phyloP scores from a whole-genome alignment of 768 basidiomycete species.

The Leucocoprinus sp. region DNA sequence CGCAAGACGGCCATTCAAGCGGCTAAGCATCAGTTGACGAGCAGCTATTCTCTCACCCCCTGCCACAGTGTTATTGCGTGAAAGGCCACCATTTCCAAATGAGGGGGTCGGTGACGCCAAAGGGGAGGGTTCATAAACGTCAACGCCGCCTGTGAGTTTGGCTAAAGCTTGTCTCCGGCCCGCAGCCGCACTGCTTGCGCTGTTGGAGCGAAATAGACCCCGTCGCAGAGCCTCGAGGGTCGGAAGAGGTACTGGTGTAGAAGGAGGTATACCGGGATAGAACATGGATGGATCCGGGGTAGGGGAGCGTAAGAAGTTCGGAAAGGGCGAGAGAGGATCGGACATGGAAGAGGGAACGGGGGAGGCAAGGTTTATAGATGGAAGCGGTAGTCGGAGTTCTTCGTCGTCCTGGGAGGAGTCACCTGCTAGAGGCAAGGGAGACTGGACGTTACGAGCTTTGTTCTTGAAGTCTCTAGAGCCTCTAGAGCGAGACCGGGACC shows the following conservation, averaged over 20 bases:
- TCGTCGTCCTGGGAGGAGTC: slow-evolving; percentile 69
- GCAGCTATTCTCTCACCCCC: slow-evolving; percentile 74
- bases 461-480: slow-evolving; percentile 68
- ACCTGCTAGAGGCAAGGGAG: slow-evolving; percentile 35
- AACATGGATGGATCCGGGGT: slow-evolving; percentile 48
- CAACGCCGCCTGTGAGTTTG: slow-evolving; percentile 74
- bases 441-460: slow-evolving; percentile 43
- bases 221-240: slow-evolving; percentile 72
- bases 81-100: slow-evolving; percentile 32
- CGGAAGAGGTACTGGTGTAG: slow-evolving; percentile 56
- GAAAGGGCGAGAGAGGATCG: slow-evolving; percentile 33
- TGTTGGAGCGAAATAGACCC: slow-evolving; percentile 84
- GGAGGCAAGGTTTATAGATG: slow-evolving; percentile 31
- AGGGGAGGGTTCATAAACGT: slow-evolving; percentile 55
- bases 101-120: slow-evolving; percentile 44
- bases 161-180: slow-evolving; percentile 68
- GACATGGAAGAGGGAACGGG: slow-evolving; percentile 49
- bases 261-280: slow-evolving; percentile 59
- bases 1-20: slow-evolving; percentile 47
- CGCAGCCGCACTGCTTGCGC: slow-evolving; percentile 72
- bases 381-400: slow-evolving; percentile 30
- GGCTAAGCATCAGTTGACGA: slow-evolving; percentile 56
- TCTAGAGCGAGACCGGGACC: slow-evolving; percentile 74
- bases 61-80: slow-evolving; percentile 74
- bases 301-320: slow-evolving; percentile 42